Conservation (phyloP, 495 filamentous ascomycete species). For the Daldinia bambusicola region DNA sequence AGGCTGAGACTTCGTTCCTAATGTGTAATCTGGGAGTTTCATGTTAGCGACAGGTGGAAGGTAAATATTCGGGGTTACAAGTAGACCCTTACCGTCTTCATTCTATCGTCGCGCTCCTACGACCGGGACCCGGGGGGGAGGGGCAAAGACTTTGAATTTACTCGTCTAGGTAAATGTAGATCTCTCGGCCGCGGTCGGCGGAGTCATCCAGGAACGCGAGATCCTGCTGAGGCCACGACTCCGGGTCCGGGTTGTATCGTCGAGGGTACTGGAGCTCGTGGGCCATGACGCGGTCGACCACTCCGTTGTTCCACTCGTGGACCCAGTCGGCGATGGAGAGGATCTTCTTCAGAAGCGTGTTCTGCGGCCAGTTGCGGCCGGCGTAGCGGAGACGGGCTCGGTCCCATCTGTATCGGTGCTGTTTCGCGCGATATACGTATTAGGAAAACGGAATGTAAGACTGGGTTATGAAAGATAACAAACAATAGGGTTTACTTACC, state of each 20-base stretch:
- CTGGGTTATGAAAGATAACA: background rate
- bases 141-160: background rate
- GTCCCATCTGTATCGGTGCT: constrained; percentile 4
- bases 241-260: background rate
- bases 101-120: background rate
- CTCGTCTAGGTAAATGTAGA: background rate
- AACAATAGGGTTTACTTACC: background rate
- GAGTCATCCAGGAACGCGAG: background rate
- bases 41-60: background rate
- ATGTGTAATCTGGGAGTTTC: background rate
- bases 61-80: background rate
- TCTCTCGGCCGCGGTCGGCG: background rate
- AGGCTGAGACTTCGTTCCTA: background rate
- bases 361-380: background rate
- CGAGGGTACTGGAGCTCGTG: background rate
- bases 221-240: background rate
- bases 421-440: background rate
- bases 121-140: background rate
- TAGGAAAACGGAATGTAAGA: background rate
- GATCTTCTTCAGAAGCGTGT: background rate
- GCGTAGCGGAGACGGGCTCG: background rate
- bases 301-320: background rate
- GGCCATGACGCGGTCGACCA: background rate
- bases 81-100: background rate
- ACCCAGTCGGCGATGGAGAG: background rate